Evolutionary conservation across 139 green algal genomes (phyloP).

Genomic region (Chlorella sp.): DNA sequence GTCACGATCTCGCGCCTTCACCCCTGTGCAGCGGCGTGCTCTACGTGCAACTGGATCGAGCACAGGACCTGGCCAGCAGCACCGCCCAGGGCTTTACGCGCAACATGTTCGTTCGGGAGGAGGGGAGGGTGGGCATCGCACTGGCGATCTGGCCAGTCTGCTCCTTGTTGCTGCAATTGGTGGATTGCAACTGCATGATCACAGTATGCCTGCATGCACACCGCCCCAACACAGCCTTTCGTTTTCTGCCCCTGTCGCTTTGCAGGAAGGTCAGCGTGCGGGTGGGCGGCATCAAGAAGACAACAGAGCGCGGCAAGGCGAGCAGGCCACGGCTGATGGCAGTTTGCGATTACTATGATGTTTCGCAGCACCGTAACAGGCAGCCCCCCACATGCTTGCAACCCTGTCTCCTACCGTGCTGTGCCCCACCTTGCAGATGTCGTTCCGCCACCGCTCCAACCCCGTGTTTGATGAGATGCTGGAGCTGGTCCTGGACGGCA

Average conservation of each 20-base stretch:
- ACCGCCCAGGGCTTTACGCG: conserved; percentile 2
- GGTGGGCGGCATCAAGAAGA: not conserved
- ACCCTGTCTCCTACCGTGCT: not conserved
- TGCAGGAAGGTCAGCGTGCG: conserved; percentile 1
- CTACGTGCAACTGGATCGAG: conserved; percentile 34
- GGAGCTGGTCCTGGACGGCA: conserved; percentile 42
- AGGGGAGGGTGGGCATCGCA: too few relatives aligned
- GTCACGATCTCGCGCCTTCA: too few relatives aligned
- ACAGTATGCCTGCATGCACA: too few relatives aligned
- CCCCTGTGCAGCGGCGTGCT: conserved; percentile 38
- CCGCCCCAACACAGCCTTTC: not conserved
- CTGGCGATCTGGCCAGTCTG: too few relatives aligned
- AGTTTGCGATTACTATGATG: too few relatives aligned
- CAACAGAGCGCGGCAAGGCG: conserved; percentile 26
- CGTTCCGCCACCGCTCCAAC: conserved; percentile 15
- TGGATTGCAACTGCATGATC: too few relatives aligned
- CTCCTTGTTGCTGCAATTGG: too few relatives aligned
- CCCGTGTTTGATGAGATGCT: conserved; percentile 50
- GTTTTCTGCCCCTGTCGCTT: not conserved
- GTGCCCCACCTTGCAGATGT: not conserved
- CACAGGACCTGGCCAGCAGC: conserved; percentile 2
- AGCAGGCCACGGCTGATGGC: too few relatives aligned
- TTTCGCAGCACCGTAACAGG: too few relatives aligned
- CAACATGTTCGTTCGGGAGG: conserved; percentile 32
- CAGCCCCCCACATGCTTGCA: not conserved